These are phyloP conservation scores for Isoetes taiwanensis DNA, from an alignment of 75 land plant species.

Conservation along the genomic window DNA sequence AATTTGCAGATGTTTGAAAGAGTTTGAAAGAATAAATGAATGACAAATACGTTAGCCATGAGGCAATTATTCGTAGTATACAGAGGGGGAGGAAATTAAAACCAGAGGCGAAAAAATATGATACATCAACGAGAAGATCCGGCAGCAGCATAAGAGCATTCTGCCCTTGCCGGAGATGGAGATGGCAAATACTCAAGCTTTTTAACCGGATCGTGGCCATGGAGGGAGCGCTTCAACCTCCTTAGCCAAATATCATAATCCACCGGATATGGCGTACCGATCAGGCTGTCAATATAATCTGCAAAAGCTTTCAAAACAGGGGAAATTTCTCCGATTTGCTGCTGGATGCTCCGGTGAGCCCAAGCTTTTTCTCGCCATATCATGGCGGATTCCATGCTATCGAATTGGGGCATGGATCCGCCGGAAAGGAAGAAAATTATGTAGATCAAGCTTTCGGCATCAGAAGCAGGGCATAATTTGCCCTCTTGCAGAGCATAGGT, in stretches of 20 bases:
- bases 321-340: slow-evolving; percentile 35
- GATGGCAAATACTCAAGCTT: slow-evolving; percentile 19
- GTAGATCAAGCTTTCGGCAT: slow-evolving; percentile 35
- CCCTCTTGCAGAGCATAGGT: slow-evolving; percentile 39
- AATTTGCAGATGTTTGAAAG: too few relatives aligned
- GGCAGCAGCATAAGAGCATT: slow-evolving; percentile 32
- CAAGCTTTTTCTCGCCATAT: slow-evolving; percentile 35
- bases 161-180: neutral
- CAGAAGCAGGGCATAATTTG: slow-evolving; percentile 41
- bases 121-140: too few relatives aligned
- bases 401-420: slow-evolving; percentile 24
- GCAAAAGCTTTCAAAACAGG: slow-evolving; percentile 41
- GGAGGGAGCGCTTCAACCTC: slow-evolving; percentile 32
- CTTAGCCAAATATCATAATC: slow-evolving; percentile 43
- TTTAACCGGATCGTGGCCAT: slow-evolving; percentile 41
- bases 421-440: slow-evolving; percentile 31
- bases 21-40: too few relatives aligned
- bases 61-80: too few relatives aligned
- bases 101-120: too few relatives aligned
- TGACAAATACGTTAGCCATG: too few relatives aligned
- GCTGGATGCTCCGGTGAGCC: slow-evolving; percentile 33
- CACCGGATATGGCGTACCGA: slow-evolving; percentile 36
- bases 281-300: slow-evolving; percentile 36
- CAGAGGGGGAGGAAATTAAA: too few relatives aligned
- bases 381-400: slow-evolving; percentile 31